phyloP scores from a whole-genome alignment of 169 alveolate species.

The Cryptosporidium ubiquitum region DNA sequence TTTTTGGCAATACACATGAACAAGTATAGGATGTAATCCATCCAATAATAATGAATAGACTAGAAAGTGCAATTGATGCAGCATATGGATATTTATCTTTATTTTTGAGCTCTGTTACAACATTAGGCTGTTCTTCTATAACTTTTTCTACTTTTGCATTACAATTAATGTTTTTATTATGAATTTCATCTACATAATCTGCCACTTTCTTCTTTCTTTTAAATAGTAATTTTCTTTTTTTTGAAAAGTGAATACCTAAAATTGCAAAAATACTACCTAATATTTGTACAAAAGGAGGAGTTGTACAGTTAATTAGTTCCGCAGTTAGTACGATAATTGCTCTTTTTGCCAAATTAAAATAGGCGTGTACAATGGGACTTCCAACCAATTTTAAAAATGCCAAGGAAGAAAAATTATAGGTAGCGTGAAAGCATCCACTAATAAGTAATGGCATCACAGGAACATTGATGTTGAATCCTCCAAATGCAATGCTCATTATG shows the following conservation, averaged over 20 bases:
- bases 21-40: slow-evolving; percentile 50
- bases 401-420: slow-evolving; percentile 72
- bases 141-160: neutral
- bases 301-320: slow-evolving; percentile 64
- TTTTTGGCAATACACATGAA: slow-evolving; percentile 45
- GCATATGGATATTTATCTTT: slow-evolving; percentile 71
- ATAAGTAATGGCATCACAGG: slow-evolving; percentile 44
- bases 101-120: neutral
- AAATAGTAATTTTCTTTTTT: slow-evolving; percentile 7
- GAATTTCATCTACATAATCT: neutral
- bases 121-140: neutral
- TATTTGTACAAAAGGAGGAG: slow-evolving; percentile 68
- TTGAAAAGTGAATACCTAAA: slow-evolving; percentile 72
- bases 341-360: slow-evolving; percentile 71
- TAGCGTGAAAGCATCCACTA: slow-evolving; percentile 73
- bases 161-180: neutral
- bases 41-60: slow-evolving; percentile 44
- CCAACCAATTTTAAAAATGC: slow-evolving; percentile 71
- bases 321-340: slow-evolving; percentile 74
- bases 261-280: slow-evolving; percentile 70
- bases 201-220: neutral
- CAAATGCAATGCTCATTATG: slow-evolving; percentile 18
- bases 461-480: slow-evolving; percentile 24
- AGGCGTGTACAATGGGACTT: slow-evolving; percentile 73
- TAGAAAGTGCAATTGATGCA: slow-evolving; percentile 65